Percentiles rank a stretch among this genome's conserved stretches.
These are phyloP conservation scores for Fusarium drepaniforme DNA, from an alignment of 2,329 filamentous ascomycete species.

Conservation along the genomic window DNA sequence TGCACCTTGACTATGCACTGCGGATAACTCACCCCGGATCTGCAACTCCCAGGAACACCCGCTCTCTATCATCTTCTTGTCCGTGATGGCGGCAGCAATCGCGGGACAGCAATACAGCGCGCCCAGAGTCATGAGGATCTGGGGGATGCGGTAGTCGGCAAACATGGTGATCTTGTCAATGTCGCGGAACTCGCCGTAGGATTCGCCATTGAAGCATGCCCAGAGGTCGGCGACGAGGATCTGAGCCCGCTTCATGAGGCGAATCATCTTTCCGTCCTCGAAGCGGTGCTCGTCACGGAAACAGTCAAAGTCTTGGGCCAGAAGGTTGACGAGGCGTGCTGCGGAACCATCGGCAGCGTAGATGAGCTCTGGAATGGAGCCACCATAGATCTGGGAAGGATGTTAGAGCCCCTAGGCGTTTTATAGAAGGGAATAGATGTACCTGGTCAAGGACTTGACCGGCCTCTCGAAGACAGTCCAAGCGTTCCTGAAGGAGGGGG, in stretches of 20 bases:
- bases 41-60: constrained; percentile 88
- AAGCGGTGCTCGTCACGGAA: constrained; percentile 87
- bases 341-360: constrained; percentile 82
- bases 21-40: constrained; percentile 72
- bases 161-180: constrained; percentile 99
- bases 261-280: constrained; percentile 78
- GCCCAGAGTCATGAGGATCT: constrained; percentile 87
- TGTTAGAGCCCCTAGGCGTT: constrained; percentile 1
- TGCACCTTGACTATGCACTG: too few relatives aligned
- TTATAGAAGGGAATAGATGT: constrained; percentile 28
- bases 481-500: constrained; percentile 82
- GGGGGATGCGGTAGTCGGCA: constrained; percentile 96
- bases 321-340: constrained; percentile 84
- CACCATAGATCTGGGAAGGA: constrained; percentile 74
- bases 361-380: constrained; percentile 80
- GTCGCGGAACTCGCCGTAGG: constrained; percentile 85
- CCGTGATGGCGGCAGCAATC: constrained; percentile 77
- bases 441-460: constrained; percentile 84
- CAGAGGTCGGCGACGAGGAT: constrained; percentile 96
- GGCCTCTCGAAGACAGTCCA: constrained; percentile 85
- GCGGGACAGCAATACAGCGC: constrained; percentile 88
- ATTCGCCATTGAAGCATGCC: constrained; percentile 90
- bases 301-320: constrained; percentile 85
- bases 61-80: constrained; percentile 73
- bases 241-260: constrained; percentile 93